Base-by-base conservation (phyloP, 2,329 filamentous ascomycete species). In the Fusarium sp. region DNA sequence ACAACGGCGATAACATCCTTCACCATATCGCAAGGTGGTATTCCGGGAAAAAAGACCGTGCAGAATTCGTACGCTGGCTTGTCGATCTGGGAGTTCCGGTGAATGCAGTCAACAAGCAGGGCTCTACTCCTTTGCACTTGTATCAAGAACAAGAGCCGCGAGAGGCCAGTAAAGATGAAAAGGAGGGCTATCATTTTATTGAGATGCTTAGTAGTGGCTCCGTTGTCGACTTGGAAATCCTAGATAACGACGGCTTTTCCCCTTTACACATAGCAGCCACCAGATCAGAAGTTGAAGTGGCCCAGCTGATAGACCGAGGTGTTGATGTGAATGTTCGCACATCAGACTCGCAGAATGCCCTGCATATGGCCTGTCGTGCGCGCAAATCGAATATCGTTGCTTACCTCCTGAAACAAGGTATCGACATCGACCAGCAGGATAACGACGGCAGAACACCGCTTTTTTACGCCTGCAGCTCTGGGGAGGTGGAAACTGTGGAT, bases 341-440 rank as follows among this genome's bases (percentile, higher is more conserved):
- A 3, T 18, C 16, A 8, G 68, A 75, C 32, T 59, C 24, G 1
- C 68, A 72, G 18, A 72, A 69, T 24, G 27, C 63, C 6, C 52
- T 75, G 2, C 73, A 75, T 51, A n/a, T 75, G 2, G 63, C 71
- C 5, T 73, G 66, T 8, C 68, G 66, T n/a, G 63, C 72, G 25
- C 66, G 68, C 1, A 45, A 66, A 18, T 15, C 59, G 9, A 56
- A 44, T 20, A 62, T 75, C 11, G 25, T 72, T 43, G 57, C 46
- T 1, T 59, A 67, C 8, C 46, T 72, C 5, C 59, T 75, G 6
- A 1, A 14, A 15, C 0, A 29, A 12, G 8, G 7, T 2, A 8
- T 64, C 3, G 25, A 72, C 5, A 15, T 75, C 2, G 66, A 75
- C 8, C 66, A 71, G 25, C 16, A 47, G 10, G 72, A 75, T n/a